phyloP scores from a whole-genome alignment of 345 rosid species.

The Turritis glabra region DNA sequence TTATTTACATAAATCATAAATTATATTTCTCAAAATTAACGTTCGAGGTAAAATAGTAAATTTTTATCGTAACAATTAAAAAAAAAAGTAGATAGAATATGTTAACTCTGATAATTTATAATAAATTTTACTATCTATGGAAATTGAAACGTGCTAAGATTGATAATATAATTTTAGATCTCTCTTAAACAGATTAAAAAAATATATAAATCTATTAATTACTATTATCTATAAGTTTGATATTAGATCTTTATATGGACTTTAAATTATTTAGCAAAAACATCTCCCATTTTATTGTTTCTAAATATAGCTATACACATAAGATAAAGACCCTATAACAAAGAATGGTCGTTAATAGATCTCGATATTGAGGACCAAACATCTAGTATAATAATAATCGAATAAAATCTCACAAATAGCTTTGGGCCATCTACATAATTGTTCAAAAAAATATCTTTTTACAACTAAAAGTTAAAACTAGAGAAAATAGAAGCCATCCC shows the following conservation, averaged over 20 bases:
- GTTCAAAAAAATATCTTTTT: conserved; percentile 14
- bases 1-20: background rate
- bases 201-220: background rate
- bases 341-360: conserved; percentile 32
- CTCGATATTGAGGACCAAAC: conserved; percentile 24
- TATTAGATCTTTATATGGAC: background rate
- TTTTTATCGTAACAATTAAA: no score
- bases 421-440: conserved; percentile 26
- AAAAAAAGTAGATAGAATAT: background rate
- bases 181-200: background rate
- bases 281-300: background rate
- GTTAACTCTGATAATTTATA: background rate
- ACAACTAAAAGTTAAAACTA: conserved; percentile 5
- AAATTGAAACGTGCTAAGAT: background rate
- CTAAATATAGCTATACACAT: conserved; percentile 16
- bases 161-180: background rate
- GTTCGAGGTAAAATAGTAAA: background rate
- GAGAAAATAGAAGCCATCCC: conserved; percentile 25
- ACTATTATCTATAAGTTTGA: background rate
- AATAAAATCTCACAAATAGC: conserved; percentile 28
- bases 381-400: conserved; percentile 7
- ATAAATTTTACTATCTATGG: background rate
- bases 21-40: no score
- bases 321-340: conserved; percentile 32
- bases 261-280: background rate